Evolutionary conservation across 148 eudicot species (phyloP), one percentile per base, ranked within the genome.

Genomic region (Talinum fruticosum): DNA sequence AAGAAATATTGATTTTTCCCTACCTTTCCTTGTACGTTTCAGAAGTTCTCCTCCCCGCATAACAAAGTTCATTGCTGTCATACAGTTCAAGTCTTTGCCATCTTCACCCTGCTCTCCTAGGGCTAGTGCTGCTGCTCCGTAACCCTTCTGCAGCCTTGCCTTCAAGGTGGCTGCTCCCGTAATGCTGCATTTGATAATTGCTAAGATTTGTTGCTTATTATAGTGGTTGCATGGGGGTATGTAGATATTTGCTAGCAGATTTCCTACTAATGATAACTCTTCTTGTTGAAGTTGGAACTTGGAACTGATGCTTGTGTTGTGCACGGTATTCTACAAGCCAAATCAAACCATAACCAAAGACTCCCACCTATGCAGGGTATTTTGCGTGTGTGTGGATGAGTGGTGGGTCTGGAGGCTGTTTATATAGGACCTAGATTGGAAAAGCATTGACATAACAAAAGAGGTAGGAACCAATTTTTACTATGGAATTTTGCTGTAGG

Each of bases 1-100:
- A 7, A n/a, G 65, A 77, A 53, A 23, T 6, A 72, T 69, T 32
- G 30, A 44, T 44, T 24, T 6, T 29, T 29, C 64, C 29, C 44
- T 81, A 94, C 98, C 97, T 88, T 95, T 93, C 74, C 97, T 88
- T 33, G 99, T 95, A 57, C 97, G 91, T 78, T 95, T 95, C 29
- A 94, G 91, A 81, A 95, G 93, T 80, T 92, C 96, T 32, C 87
- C 91, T 2, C 99, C 99, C 84, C 79, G 87, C 23, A 91, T 80
- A 70, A 89, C 88, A 64, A 91, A 89, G 78, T 87, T 86, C 82
- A 92, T 75, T 32, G 91, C 87, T 30, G 83, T 70, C 72, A 77
- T 59, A 23, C 84, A 74, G 83, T 72, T 86, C 24, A 84, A 62
- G 49, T 88, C 91, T 84, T 84, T 87, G 62, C 88, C 82, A 28